These are phyloP conservation scores for Rhexocercosporidium sp. DNA, from an alignment of 2,329 filamentous ascomycete species.

Conservation along the genomic window DNA sequence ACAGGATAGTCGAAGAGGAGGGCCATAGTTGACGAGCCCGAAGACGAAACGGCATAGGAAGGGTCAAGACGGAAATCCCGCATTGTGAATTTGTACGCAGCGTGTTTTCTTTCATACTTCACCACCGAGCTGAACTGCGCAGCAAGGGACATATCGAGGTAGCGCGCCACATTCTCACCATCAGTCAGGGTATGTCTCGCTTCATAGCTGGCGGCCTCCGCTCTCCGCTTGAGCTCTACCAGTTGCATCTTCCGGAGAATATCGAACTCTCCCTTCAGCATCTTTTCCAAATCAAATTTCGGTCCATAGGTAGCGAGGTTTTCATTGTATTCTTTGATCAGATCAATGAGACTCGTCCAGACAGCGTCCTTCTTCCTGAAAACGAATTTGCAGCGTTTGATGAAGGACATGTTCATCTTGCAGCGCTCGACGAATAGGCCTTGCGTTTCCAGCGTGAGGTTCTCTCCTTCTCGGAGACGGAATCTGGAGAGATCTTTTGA, in stretches of 20 bases:
- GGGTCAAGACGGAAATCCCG: constrained; percentile 36
- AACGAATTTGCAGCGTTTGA: constrained; percentile 35
- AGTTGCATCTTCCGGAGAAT: constrained; percentile 31
- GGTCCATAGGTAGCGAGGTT: constrained; percentile 32
- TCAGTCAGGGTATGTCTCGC: constrained; percentile 25
- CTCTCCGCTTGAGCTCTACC: constrained; percentile 27
- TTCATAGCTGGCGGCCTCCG: constrained; percentile 34
- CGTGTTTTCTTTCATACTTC: constrained; percentile 34
- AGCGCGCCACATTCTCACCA: constrained; percentile 18
- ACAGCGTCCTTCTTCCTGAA: constrained; percentile 32
- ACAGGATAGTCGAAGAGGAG: constrained; percentile 38
- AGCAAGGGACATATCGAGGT: constrained; percentile 32
- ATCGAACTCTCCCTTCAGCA: constrained; percentile 35
- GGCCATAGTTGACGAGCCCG: constrained; percentile 35
- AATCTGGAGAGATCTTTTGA: constrained; percentile 35
- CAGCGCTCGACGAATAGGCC: constrained; percentile 35
- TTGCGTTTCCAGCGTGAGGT: constrained; percentile 35
- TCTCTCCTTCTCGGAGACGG: constrained; percentile 30
- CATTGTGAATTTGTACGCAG: constrained; percentile 36
- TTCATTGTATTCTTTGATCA: constrained; percentile 33
- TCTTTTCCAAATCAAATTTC: constrained; percentile 27
- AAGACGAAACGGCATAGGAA: constrained; percentile 31
- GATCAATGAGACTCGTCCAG: constrained; percentile 32
- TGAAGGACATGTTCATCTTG: constrained; percentile 33
- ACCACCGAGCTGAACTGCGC: constrained; percentile 36